Base-by-base conservation (phyloP, 2,329 filamentous ascomycete species). In the Fusarium camptoceras region DNA sequence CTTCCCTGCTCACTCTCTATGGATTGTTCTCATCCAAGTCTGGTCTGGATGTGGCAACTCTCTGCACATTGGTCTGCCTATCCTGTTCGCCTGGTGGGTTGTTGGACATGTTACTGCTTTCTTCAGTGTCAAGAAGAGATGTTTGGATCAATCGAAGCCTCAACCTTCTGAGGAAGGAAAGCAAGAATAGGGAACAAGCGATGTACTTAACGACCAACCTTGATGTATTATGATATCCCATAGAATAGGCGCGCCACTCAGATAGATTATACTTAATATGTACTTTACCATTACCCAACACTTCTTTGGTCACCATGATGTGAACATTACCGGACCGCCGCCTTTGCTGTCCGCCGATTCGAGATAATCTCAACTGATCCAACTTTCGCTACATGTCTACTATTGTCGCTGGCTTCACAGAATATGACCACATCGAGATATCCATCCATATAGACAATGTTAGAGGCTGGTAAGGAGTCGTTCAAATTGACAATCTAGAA, bases 11-110 rank as follows among this genome's bases (percentile, higher is more conserved):
- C 75, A 81, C 39, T 59, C 72, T 6, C 46, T 68, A 0, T 84
- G 81, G 62, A 75, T 78, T 6, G 57, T 80, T 6, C 64, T 84
- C 12, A 72, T 81, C 1, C 75, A 82, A 22, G 80, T 83, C 7
- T 85, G 82, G 81, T 81, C 80, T 5, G 78, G 78, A 22, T 83
- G 82, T 7, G 77, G 79, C n/a, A 79, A 80, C 25, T 70, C 75
- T 27, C 73, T 82, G 1, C 77, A 80, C 41, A 76, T 79, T 31
- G 78, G 80, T 2, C 74, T 85, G 2, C 82, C 83, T 0, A 76
- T 84, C 4, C 66, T 85, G 4, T 84, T 85, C 30, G 58, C 79
- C 0, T 82, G 78, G 76, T 82, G 79, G 70, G 31, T 82, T 20
- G 56, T 73, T 4, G 74, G 69, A 4, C 75, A 77, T n/a, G 57